Base-by-base conservation (phyloP, 2,329 filamentous ascomycete species). In the Aspergillus carbonarius region DNA sequence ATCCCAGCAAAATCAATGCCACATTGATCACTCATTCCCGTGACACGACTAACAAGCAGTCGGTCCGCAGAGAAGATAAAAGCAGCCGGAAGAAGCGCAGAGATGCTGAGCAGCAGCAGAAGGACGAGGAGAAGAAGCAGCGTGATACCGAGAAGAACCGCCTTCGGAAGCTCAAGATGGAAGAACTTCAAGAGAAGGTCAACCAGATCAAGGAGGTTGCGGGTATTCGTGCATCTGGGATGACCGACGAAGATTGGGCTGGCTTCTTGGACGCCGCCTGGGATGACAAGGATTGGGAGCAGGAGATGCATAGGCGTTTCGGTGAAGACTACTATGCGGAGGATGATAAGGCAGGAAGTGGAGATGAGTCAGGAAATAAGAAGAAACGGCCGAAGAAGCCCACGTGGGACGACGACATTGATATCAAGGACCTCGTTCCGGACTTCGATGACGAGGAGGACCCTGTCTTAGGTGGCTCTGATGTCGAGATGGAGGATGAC, bases 381-480 rank as follows among this genome's bases (percentile, higher is more conserved):
- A 87, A 85, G 70, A 86, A 85, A 65, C 88, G 82, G 63, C 77
- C 84, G 9, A 92, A 91, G 82, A 96, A 96, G 78, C 92, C 91
- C 9, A 90, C 87, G 62, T 99, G 93, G 89, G 91, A 97, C 68
- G 92, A 98, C 70, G 95, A 99, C 72, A 97, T 99, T 68, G 93
- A 98, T 72, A 98, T 99, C 78, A 92, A 90, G 61, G 93, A 96
- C 73, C 83, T 97, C 52, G 80, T 96, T 27, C 92, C 92, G 1
- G 91, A 96, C 61, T 96, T 96, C 23, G 90, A 91, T n/a, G 89
- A 91, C 25, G 85, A 85, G 77, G 69, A 72, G n/a, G 61, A 81
- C 51, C 83, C 85, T 18, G 77, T 79, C 1, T 76, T 89, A 59
- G 78, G 78, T 1, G 77, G 88, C 1, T 85, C 85, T 5, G 84